Evolutionary conservation across 768 basidiomycete species (phyloP).

Genomic region (Cyclocybe cylindracea): DNA sequence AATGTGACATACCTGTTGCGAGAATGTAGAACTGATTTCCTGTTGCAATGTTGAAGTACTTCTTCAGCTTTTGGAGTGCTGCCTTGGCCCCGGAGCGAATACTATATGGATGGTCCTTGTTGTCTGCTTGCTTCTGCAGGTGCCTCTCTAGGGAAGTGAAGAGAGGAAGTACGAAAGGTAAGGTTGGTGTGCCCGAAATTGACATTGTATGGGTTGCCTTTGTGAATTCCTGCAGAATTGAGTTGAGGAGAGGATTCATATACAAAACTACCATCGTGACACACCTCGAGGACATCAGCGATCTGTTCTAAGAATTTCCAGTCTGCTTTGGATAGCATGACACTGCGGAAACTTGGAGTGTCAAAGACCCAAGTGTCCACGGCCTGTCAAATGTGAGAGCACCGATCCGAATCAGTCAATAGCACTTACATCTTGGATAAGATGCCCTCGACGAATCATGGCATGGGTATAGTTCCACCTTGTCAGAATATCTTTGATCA

Average conservation of each 20-base stretch:
- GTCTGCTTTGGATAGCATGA: constrained; percentile 17
- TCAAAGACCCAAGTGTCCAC: constrained; percentile 32
- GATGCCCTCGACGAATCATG: constrained; percentile 28
- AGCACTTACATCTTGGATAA: constrained; percentile 23
- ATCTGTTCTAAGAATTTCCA: constrained; percentile 22
- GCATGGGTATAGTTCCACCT: constrained; percentile 37
- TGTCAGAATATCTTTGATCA: constrained; percentile 31
- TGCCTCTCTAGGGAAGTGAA: constrained; percentile 25
- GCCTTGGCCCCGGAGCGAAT: constrained; percentile 19
- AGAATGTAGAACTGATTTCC: constrained; percentile 26
- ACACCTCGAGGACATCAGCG: constrained; percentile 19
- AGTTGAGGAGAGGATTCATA: not conserved
- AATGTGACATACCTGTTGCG: constrained; percentile 24
- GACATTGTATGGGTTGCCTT: constrained; percentile 29
- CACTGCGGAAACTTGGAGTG: constrained; percentile 6
- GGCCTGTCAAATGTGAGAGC: constrained; percentile 18
- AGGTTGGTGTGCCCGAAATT: constrained; percentile 19
- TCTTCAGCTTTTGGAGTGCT: constrained; percentile 26
- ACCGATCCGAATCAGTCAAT: not conserved
- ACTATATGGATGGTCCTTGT: not conserved
- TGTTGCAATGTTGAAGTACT: constrained; percentile 22
- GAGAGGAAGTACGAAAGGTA: constrained; percentile 31
- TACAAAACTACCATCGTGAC: not conserved
- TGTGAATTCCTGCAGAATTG: constrained; percentile 26
- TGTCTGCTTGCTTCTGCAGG: constrained; percentile 7